These are phyloP conservation scores for Carpinus viminea DNA, from an alignment of 306 rosid species.

Conservation along the genomic window DNA sequence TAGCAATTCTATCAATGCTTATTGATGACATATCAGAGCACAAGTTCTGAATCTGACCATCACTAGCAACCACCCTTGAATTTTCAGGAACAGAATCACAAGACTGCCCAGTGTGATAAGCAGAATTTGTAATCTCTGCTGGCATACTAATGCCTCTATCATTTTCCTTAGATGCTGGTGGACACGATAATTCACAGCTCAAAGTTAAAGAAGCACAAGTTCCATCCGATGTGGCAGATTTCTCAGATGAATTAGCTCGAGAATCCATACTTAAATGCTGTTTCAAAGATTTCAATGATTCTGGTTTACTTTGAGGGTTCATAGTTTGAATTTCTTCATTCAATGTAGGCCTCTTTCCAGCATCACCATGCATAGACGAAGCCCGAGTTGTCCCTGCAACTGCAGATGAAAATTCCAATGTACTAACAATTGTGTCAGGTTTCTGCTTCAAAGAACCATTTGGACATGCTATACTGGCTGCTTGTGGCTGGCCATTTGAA, in stretches of 20 bases:
- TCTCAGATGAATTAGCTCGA: conserved; percentile 37
- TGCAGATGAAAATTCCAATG: conserved; percentile 50
- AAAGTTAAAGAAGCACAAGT: conserved; percentile 36
- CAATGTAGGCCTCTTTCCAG: conserved; percentile 35
- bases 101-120: conserved; percentile 40
- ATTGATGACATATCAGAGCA: conserved; percentile 52
- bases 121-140: conserved; percentile 30
- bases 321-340: conserved; percentile 46
- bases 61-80: conserved; percentile 35
- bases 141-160: conserved; percentile 37
- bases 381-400: conserved; percentile 44
- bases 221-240: conserved; percentile 40
- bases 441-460: conserved; percentile 59
- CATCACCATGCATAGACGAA: conserved; percentile 43
- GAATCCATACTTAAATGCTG: conserved; percentile 47
- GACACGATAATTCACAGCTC: conserved; percentile 44
- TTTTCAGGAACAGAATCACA: conserved; percentile 38
- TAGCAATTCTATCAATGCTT: conserved; percentile 40
- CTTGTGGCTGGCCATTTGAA: conserved; percentile 51
- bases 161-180: conserved; percentile 35
- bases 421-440: conserved; percentile 46
- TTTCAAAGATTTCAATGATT: conserved; percentile 49
- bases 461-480: conserved; percentile 38
- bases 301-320: conserved; percentile 37
- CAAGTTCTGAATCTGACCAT: conserved; percentile 46